Evolutionary conservation across 768 basidiomycete species (phyloP).

Genomic region (Favolaschia claudopus): DNA sequence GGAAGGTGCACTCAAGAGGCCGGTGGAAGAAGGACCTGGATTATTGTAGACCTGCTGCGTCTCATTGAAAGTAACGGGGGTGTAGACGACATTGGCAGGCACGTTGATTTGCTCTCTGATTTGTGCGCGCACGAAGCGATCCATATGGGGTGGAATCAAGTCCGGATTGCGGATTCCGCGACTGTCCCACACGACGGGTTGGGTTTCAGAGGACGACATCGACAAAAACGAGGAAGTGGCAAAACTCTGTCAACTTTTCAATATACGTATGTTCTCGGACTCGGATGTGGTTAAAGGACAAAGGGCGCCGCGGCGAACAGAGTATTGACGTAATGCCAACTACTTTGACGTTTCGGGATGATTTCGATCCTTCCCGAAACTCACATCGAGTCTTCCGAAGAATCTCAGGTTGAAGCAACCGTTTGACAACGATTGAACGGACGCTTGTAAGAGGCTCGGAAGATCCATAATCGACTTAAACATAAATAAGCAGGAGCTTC

Average conservation of each 20-base stretch:
- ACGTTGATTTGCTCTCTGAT: neutral
- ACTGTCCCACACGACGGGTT: constrained; percentile 2
- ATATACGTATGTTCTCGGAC: neutral
- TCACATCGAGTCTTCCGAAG: too few species aligned
- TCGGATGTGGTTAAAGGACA: too few species aligned
- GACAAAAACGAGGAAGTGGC: neutral
- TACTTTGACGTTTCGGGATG: too few species aligned
- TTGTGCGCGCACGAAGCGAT: neutral
- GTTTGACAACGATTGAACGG: too few species aligned
- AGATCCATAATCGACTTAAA: too few species aligned
- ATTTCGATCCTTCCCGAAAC: too few species aligned
- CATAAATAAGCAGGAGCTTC: too few species aligned
- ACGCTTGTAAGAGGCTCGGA: too few species aligned
- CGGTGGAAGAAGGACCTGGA: neutral
- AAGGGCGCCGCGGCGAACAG: too few species aligned
- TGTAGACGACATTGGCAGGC: neutral
- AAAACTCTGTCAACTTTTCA: neutral
- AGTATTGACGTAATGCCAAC: too few species aligned
- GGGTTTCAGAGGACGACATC: neutral
- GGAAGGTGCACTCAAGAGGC: constrained; percentile 5
- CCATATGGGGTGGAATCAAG: neutral
- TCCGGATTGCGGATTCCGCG: neutral
- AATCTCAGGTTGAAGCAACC: too few species aligned
- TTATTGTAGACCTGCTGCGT: neutral
- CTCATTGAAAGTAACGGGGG: neutral